These are phyloP conservation scores for Xanthoparmelia taractica DNA, from an alignment of 495 filamentous ascomycete species.

Conservation along the genomic window DNA sequence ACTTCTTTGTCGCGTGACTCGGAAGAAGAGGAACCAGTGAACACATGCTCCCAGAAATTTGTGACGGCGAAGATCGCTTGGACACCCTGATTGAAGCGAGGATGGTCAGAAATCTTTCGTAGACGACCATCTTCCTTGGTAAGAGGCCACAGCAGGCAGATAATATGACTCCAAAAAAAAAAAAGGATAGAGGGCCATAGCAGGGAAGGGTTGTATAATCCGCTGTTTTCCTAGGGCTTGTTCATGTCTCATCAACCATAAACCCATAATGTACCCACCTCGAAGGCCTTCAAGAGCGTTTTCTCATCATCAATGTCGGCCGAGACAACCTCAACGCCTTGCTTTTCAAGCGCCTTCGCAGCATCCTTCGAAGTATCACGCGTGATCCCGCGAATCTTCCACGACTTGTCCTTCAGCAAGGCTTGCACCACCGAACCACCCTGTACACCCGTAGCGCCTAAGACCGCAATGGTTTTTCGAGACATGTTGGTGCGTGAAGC, in stretches of 20 bases:
- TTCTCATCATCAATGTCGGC: neutral
- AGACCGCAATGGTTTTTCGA: neutral
- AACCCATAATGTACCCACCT: neutral
- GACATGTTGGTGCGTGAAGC: no score
- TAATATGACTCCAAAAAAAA: no score
- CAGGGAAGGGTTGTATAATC: no score
- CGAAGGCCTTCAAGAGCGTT: neutral
- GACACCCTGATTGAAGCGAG: neutral
- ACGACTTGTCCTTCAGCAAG: neutral
- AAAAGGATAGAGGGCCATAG: no score
- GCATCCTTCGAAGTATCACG: neutral
- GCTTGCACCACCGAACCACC: neutral
- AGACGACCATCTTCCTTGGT: neutral
- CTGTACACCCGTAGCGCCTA: neutral
- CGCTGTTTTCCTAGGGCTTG: no score
- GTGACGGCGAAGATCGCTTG: constrained; percentile 1
- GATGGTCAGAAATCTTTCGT: neutral
- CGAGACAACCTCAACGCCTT: neutral
- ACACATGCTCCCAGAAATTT: neutral
- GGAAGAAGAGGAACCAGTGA: neutral
- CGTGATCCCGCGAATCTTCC: neutral
- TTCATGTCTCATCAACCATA: no score
- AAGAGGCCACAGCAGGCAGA: no score
- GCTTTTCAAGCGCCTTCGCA: neutral
- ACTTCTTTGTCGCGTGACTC: neutral